Conservation (phyloP, 306 rosid genomes). For the Citrullus amarus region DNA sequence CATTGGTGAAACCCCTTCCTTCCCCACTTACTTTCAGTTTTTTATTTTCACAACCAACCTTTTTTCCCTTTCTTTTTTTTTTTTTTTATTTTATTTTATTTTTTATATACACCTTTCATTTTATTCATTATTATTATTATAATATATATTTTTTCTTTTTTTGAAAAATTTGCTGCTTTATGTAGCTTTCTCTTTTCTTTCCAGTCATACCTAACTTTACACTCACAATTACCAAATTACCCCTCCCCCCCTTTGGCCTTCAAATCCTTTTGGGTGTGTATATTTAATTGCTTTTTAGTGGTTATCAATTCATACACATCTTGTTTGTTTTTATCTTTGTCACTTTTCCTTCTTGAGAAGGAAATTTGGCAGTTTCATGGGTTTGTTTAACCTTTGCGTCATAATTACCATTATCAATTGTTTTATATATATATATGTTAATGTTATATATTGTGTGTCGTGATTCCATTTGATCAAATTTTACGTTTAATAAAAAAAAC, state of each 20-base stretch:
- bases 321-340: neutral
- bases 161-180: neutral
- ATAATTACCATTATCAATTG: neutral
- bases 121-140: neutral
- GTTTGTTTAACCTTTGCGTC: neutral
- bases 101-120: neutral
- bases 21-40: neutral
- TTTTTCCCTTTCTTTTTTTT: neutral
- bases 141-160: too few species aligned
- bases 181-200: slow-evolving; percentile 1
- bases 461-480: neutral
- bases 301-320: neutral
- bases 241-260: neutral
- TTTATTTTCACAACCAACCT: neutral
- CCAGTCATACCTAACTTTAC: slow-evolving; percentile 1
- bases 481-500: too few species aligned
- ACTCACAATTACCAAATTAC: neutral
- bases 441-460: neutral
- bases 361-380: neutral
- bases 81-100: too few species aligned
- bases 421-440: neutral
- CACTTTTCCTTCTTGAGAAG: neutral
- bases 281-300: neutral
- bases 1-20: neutral
- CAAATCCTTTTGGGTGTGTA: neutral